Percentiles rank a stretch among this genome's conserved stretches.
Conservation (phyloP, 2,329 filamentous ascomycete species). For the Verticillium klebahnii region DNA sequence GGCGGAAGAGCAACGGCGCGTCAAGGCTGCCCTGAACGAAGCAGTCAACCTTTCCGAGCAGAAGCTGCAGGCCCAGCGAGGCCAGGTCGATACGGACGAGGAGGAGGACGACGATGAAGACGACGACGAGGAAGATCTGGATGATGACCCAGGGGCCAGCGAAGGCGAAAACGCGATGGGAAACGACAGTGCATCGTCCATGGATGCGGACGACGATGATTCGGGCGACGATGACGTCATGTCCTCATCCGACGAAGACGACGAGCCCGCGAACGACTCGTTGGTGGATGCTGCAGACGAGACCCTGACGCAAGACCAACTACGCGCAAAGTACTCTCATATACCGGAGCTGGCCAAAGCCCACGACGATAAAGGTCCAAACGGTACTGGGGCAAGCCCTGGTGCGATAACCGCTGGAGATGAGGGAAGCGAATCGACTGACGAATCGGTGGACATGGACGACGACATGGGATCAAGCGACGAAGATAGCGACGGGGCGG, state of each 20-base stretch:
- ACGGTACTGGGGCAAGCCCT: conserved; percentile 15
- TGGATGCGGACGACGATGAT: conserved; percentile 33
- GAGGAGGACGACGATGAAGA: conserved; percentile 39
- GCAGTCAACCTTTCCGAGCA: conserved; percentile 68
- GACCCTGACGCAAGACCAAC: conserved; percentile 62
- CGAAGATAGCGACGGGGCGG: conserved; percentile 36
- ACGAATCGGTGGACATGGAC: conserved; percentile 66
- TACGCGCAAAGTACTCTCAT: conserved; percentile 64
- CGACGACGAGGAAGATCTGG: conserved; percentile 34
- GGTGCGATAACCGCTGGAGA: conserved; percentile 10
- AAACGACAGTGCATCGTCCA: conserved; percentile 34
- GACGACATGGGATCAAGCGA: conserved; percentile 60
- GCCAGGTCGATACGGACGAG: conserved; percentile 48
- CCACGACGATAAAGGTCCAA: conserved; percentile 17
- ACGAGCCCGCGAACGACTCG: conserved; percentile 42
- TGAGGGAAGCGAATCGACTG: conserved; percentile 47
- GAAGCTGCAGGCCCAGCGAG: conserved; percentile 59
- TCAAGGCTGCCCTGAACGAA: conserved; percentile 66
- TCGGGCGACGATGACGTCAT: conserved; percentile 43
- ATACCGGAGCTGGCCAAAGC: conserved; percentile 44
- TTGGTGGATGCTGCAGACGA: conserved; percentile 50
- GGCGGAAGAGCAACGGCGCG: conserved; percentile 57
- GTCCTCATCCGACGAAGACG: conserved; percentile 59
- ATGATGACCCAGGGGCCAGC: conserved; percentile 26
- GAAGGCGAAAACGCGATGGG: conserved; percentile 24